Evolutionary conservation across 495 filamentous ascomycete species (phyloP), one percentile per base, ranked within the genome.

Genomic region (Talaromyces stipitatus): DNA sequence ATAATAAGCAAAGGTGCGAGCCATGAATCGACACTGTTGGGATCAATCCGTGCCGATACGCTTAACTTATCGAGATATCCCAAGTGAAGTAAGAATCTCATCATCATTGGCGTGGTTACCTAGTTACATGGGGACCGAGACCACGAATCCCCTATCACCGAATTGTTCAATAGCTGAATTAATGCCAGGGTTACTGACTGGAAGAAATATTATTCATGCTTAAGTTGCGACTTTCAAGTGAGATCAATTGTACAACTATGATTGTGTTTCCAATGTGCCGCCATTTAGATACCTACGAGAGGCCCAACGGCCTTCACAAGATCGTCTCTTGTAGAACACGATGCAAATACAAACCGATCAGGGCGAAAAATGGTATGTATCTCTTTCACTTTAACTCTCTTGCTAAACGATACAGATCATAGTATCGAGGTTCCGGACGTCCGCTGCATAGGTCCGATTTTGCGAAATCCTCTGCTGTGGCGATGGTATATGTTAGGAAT

Each of bases 321-420:
- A 20, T 67, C 60, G 10, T 58, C 46, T 11, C 10, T 41, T 14
- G 7, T 60, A n/a, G 55, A 50, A 54, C 62, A 66, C n/a, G 57
- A 52, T 18, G 60, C 67, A 58, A 61, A 70, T 11, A 66, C 57
- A 53, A 68, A 68, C 2, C 67, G 61, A 41, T 69, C 67, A 1
- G 60, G 61, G 18, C 65, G 59, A 14, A 68, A 33, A 28, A 68
- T 53, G 3, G 64, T 59, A n/a, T n/a, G 59, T 61, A 70, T 30
- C 28, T 60, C 16, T 10, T 41, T 51, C 24, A 41, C 14, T 27
- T 23, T 7, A 59, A 41, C 46, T 20, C 54, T 47, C 54, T 66
- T 9, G 55, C 58, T 45, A 60, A 58, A 38, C 50, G 62, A 20
- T 27, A 16, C 12, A 58, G 56, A 50, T 66, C 58, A 57, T 68